Conservation (phyloP, 768 basidiomycete species). For the Termitomyces sp. region DNA sequence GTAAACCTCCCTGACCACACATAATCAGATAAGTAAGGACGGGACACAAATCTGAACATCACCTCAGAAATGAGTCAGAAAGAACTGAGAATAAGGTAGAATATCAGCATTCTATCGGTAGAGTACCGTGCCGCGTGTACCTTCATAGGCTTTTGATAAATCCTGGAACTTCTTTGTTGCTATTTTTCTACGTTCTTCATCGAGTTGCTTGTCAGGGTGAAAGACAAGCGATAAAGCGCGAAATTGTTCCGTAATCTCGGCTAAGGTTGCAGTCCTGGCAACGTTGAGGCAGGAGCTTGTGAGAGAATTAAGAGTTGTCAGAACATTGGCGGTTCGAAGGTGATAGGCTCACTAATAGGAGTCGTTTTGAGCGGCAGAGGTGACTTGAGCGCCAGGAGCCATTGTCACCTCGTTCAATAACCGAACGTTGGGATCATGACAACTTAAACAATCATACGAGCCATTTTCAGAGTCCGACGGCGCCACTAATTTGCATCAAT, state of each 20-base stretch:
- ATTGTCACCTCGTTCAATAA: too few relatives aligned
- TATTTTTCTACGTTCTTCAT: constrained; percentile 45
- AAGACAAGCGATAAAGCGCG: constrained; percentile 67
- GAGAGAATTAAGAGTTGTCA: neutral
- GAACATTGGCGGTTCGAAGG: neutral
- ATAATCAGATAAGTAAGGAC: neutral
- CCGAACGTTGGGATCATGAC: too few relatives aligned
- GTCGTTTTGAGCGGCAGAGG: constrained; percentile 8
- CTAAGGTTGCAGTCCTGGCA: constrained; percentile 52
- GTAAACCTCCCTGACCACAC: constrained; percentile 56
- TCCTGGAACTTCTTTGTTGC: constrained; percentile 68
- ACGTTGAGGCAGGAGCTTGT: constrained; percentile 67
- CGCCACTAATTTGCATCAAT: too few relatives aligned
- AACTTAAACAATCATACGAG: neutral
- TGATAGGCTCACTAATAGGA: constrained; percentile 18
- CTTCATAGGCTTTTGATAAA: constrained; percentile 82
- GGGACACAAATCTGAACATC: constrained; percentile 13
- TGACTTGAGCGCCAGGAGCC: neutral
- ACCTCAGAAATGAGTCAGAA: constrained; percentile 69
- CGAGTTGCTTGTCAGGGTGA: constrained; percentile 81
- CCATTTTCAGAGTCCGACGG: neutral
- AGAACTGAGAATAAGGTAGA: constrained; percentile 38
- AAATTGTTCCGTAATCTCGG: constrained; percentile 74
- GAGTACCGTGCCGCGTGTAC: constrained; percentile 28
- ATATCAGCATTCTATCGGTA: neutral